Evolutionary conservation across 1,284 basidiomycete species (phyloP).

Genomic region (Ganoderma lingzhi): DNA sequence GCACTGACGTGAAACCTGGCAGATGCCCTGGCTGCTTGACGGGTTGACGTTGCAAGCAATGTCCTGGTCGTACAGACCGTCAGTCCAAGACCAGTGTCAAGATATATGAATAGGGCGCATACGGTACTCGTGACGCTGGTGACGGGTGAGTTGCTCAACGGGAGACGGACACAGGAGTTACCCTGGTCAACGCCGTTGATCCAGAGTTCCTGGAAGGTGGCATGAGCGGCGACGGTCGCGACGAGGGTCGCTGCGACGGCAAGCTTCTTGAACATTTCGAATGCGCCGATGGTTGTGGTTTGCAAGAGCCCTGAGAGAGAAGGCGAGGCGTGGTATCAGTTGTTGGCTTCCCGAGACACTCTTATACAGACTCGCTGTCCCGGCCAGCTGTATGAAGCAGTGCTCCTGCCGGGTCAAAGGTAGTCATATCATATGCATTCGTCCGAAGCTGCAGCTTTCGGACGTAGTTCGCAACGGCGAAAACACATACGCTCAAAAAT

Average conservation of each 20-base stretch:
- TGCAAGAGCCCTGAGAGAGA: neutral
- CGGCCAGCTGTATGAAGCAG: too few relatives aligned
- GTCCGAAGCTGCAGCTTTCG: slow-evolving; percentile 12
- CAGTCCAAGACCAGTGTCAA: neutral
- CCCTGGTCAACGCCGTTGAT: slow-evolving; percentile 59
- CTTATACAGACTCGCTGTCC: neutral
- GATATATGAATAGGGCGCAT: slow-evolving; percentile 25
- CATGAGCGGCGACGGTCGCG: slow-evolving; percentile 53
- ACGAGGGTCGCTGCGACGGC: slow-evolving; percentile 46
- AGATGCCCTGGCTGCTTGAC: slow-evolving; percentile 45
- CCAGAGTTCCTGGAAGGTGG: slow-evolving; percentile 63
- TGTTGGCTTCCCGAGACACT: neutral
- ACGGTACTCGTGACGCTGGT: slow-evolving; percentile 49
- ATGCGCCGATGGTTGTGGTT: neutral
- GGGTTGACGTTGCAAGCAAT: slow-evolving; percentile 56
- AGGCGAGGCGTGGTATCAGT: neutral
- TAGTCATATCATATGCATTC: neutral
- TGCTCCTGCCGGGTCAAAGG: too few relatives aligned
- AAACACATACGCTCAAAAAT: slow-evolving; percentile 14
- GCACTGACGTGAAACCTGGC: slow-evolving; percentile 51
- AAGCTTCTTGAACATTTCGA: slow-evolving; percentile 39
- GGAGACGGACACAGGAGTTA: slow-evolving; percentile 53
- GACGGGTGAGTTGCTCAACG: slow-evolving; percentile 56
- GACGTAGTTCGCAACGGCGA: slow-evolving; percentile 23
- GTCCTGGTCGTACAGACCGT: slow-evolving; percentile 43